Conservation (phyloP, 495 filamentous ascomycete genomes). For the Hyphodiscus hymeniophilus region DNA sequence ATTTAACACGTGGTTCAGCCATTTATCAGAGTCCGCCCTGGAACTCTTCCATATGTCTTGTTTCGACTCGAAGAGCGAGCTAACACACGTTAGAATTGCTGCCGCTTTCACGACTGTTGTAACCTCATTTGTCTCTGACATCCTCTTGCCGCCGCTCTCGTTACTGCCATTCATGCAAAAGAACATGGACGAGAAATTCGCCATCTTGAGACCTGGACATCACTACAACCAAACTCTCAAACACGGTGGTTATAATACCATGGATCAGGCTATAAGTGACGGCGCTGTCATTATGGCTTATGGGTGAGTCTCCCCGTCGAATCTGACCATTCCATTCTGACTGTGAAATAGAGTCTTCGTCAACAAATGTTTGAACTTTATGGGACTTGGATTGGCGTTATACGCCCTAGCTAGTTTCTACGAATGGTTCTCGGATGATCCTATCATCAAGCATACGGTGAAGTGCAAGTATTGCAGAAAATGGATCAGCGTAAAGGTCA, state of each 20-base stretch:
- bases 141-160: constrained; percentile 60
- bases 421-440: constrained; percentile 49
- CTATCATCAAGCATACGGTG: constrained; percentile 61
- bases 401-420: constrained; percentile 62
- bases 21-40: too few relatives aligned
- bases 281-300: constrained; percentile 66
- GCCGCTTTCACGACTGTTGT: constrained; percentile 66
- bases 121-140: constrained; percentile 63
- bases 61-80: too few relatives aligned
- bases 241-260: constrained; percentile 55
- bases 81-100: constrained; percentile 42
- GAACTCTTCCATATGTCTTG: too few relatives aligned
- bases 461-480: constrained; percentile 69
- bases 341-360: constrained; percentile 53
- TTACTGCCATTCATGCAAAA: constrained; percentile 59
- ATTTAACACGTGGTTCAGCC: too few relatives aligned
- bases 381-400: constrained; percentile 55
- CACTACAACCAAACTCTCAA: constrained; percentile 30
- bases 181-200: constrained; percentile 72
- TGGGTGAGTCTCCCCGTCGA: constrained; percentile 39
- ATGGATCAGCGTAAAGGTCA: constrained; percentile 55
- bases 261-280: constrained; percentile 57
- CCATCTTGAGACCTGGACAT: constrained; percentile 50
- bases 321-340: too few relatives aligned
- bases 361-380: constrained; percentile 56